phyloP scores from a whole-genome alignment of 2,329 filamentous ascomycete genomes.

The Colletotrichum spinosum region DNA sequence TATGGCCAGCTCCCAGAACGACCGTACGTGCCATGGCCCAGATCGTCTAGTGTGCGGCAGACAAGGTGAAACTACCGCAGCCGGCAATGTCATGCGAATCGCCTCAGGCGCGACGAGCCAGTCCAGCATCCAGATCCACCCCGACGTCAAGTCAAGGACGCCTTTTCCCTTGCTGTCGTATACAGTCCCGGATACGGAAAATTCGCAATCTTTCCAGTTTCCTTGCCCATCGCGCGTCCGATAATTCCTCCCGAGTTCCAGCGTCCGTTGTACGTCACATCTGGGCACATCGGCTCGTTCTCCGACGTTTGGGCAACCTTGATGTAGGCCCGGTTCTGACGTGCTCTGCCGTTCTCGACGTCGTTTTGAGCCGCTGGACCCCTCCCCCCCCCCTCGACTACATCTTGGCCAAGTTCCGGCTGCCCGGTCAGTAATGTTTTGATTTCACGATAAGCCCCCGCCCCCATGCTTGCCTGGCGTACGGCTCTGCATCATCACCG shows the following conservation, averaged over 20 bases:
- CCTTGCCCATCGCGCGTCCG: background rate
- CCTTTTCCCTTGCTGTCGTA: background rate
- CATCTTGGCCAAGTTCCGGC: too few species aligned
- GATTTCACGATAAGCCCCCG: too few species aligned
- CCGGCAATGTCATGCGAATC: conserved; percentile 19
- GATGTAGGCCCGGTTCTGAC: background rate
- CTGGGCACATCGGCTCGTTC: background rate
- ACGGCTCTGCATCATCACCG: too few species aligned
- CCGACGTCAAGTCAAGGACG: conserved; percentile 2
- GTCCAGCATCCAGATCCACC: background rate
- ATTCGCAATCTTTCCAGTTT: background rate
- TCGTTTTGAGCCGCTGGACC: too few species aligned
- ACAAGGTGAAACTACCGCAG: conserved; percentile 22
- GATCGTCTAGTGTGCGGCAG: conserved; percentile 24
- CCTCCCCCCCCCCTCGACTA: too few species aligned
- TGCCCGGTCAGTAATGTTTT: too few species aligned
- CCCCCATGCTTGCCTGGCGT: too few species aligned
- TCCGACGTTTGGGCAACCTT: conserved; percentile 2
- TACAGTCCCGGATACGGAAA: conserved; percentile 9
- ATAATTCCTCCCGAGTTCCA: background rate
- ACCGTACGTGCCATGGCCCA: background rate
- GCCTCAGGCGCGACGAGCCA: background rate
- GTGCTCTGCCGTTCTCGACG: background rate
- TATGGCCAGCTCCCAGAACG: background rate
- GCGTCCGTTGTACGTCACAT: conserved; percentile 23